Base-by-base conservation (phyloP, 805 yeast species). In the Starmerella stellata region DNA sequence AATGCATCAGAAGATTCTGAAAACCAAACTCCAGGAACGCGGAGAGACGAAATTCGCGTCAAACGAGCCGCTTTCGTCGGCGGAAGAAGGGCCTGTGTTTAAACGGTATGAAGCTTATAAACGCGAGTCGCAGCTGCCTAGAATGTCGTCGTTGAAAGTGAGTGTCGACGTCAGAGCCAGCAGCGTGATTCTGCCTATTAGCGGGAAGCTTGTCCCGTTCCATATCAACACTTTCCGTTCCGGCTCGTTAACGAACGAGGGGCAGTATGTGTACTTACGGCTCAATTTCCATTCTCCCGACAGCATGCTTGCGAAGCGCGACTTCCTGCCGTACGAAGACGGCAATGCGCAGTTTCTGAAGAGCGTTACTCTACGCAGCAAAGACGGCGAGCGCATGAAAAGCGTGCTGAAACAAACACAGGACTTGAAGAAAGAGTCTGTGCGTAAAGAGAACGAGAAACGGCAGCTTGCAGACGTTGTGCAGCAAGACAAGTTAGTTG, bases 201-300 rank as follows among this genome's bases (percentile, higher is more conserved):
- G 77, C 52, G 98, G 98, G 45, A 70, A 96, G 52, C 95, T 96
- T 1, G 96, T 90, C 38, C 98, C 98, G 19, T 87, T 90, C 66
- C 98, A 87, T 57, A 83, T 87, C 54, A 82, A 82, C 57, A 67
- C 95, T 3, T 85, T 79, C 62, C 87, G 85, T 53, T 85, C 81
- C 55, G 96, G 95, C 36, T 78, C 93, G 9, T 85, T 83, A 53
- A 81, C 77, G 46, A 98, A 90, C 53, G 96, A 90, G 64, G 96
- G 95, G 38, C 95, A 85, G 49, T 83, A 71, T 57, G 83, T 94
- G 1, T 85, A 80, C 54, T 57, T 87, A 52, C 74, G 98, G 58
- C 67, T 87, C 53, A 87, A 87, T 57, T 82, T 87, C 66, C 75
- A 85, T 57, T 76, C 94, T 2, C 96, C 98, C 1, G 95, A 95